A percentile compares a stretch with the other conserved stretches of the same genome.
Conservation (phyloP, 2,329 filamentous ascomycete genomes). For the Fusarium beomiforme region DNA sequence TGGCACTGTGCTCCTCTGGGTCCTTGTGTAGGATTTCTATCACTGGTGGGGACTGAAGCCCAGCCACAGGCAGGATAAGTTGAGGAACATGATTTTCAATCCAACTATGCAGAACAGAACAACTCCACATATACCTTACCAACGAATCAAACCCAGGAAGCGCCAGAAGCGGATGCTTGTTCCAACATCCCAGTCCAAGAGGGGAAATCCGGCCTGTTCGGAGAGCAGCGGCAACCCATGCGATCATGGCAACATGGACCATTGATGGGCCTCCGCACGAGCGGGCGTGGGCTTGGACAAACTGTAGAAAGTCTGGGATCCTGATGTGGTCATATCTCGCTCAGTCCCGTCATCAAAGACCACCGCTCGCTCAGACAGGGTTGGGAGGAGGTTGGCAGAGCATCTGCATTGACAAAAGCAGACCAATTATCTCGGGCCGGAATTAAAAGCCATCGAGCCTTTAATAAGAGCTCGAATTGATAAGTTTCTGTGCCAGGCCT, state of each 20-base stretch:
- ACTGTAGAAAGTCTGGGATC: conserved; percentile 37
- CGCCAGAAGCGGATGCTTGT: conserved; percentile 31
- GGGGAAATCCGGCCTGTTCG: conserved; percentile 34
- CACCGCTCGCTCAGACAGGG: not conserved
- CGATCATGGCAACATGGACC: conserved; percentile 13
- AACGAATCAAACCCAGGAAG: conserved; percentile 21
- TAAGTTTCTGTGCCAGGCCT: not conserved
- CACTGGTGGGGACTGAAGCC: conserved; percentile 25
- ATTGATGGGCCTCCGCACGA: conserved; percentile 38
- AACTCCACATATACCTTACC: conserved; percentile 9
- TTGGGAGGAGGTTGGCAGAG: conserved; percentile 37
- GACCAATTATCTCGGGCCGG: not conserved
- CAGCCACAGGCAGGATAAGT: conserved; percentile 33
- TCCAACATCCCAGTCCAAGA: conserved; percentile 32
- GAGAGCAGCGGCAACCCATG: conserved; percentile 34
- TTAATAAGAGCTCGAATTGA: not conserved
- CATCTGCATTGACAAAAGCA: conserved; percentile 29
- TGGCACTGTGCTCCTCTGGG: conserved; percentile 40
- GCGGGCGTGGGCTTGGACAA: conserved; percentile 39
- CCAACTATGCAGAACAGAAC: conserved; percentile 5
- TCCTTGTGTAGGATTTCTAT: conserved; percentile 35
- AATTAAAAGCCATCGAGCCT: conserved; percentile 4
- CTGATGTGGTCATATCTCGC: conserved; percentile 38
- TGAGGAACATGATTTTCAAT: not conserved
- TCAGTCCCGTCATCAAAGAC: conserved; percentile 26